phyloP scores from a whole-genome alignment of 176 grass and related monocot species.

The Carex scoparia region DNA sequence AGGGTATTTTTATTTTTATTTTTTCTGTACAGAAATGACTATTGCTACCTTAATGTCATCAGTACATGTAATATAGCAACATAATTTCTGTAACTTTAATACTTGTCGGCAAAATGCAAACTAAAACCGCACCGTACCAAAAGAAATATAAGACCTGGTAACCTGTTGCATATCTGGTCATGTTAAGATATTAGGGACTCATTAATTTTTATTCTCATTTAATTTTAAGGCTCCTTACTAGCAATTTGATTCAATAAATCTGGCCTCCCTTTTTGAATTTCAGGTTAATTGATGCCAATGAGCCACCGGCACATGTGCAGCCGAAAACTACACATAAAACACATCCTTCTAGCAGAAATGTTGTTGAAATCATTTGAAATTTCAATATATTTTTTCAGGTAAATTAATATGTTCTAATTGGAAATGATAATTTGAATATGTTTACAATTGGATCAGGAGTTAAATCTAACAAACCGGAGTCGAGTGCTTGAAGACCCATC shows the following conservation, averaged over 20 bases:
- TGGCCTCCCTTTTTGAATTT: constrained; percentile 26
- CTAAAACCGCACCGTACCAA: background rate
- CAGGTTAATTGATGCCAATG: constrained; percentile 46
- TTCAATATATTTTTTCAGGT: background rate
- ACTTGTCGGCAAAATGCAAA: background rate
- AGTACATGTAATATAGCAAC: background rate
- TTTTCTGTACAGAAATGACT: background rate
- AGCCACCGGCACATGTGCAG: constrained; percentile 29
- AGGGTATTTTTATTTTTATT: constrained; percentile 35
- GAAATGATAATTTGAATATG: background rate
- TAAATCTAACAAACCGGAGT: constrained; percentile 1
- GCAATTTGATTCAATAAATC: constrained; percentile 26
- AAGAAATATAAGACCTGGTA: background rate
- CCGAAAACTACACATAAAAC: constrained; percentile 14
- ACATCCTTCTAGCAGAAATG: constrained; percentile 39
- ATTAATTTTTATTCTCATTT: constrained; percentile 22
- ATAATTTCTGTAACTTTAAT: background rate
- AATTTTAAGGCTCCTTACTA: constrained; percentile 12
- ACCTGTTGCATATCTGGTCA: background rate
- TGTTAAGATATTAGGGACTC: background rate
- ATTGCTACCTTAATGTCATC: background rate
- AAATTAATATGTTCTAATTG: background rate
- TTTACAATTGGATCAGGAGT: constrained; percentile 24
- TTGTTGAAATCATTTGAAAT: constrained; percentile 13
- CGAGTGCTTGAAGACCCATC: constrained; percentile 5